Evolutionary conservation across 2,329 filamentous ascomycete genomes (phyloP), one percentile per base, ranked within the genome.

Genomic region (Lasiodiplodia citricola): DNA sequence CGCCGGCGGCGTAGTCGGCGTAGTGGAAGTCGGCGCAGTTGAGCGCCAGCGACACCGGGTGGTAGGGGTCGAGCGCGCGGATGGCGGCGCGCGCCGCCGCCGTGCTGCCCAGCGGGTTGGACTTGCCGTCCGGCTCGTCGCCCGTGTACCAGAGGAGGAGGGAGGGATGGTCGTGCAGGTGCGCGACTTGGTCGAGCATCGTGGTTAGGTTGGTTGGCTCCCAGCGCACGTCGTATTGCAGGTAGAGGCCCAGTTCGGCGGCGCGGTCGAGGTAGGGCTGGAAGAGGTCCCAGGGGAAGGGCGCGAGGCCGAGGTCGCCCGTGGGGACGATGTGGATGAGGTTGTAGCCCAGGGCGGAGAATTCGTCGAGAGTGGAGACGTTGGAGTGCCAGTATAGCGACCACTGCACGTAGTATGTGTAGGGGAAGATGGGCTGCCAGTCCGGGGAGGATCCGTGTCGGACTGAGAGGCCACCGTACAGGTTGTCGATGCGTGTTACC

Each of bases 1-100:
- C 84, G 21, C 85, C 86, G 2, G 78, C 74, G 0, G 83, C 80
- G 78, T 90, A 90, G 14, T 84, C 77, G 2, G 78, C 76, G 74
- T 87, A 90, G 77, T 88, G 84, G 77, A 87, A 90, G 77, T 90
- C 85, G 67, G 84, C 82, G 80, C 88, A 90, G 78, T 90, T 90
- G 55, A 90, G 82, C 1, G 85, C 85, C 4, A 89, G 79, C 1
- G 84, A 85, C 2, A 88, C 83, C 0, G 88, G 87, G 77, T 90
- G 88, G 76, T 90, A 90, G 0, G 85, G 86, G 75, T 90, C 88
- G 1, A 88, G 75, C 0, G 74, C 69, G 68, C 81, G 81, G 73
- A 89, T 83, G 6, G 81, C 73, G 41, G 81, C 74, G 72, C 85
- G 83, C 0, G 83, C 80, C 23, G 78, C 70, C 1, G 71, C 69